A percentile compares a stretch with the other conserved stretches of the same genome.
Conservation (phyloP, 306 rosid genomes). For the Macrotyloma uniflorum region DNA sequence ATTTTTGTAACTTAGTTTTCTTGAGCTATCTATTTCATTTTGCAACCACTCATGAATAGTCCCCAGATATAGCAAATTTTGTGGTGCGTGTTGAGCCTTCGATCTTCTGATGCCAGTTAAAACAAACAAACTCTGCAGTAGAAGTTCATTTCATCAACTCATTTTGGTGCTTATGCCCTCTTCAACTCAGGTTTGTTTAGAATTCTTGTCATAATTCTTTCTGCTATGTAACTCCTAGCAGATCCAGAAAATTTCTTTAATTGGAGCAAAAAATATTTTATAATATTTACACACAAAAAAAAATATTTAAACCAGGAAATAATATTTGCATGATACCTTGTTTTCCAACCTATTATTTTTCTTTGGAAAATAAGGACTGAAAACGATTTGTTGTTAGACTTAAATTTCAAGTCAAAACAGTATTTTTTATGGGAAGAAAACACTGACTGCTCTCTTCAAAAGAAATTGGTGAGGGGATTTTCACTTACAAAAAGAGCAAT, state of each 20-base stretch:
- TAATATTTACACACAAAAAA: background rate
- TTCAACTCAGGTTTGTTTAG: background rate
- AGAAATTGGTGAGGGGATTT: too few relatives aligned
- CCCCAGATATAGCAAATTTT: background rate
- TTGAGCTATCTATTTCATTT: background rate
- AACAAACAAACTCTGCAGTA: background rate
- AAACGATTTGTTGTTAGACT: background rate
- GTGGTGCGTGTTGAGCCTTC: background rate
- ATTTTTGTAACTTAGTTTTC: background rate
- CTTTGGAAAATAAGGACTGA: background rate
- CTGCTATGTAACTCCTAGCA: background rate
- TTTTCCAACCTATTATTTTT: background rate
- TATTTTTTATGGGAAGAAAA: background rate
- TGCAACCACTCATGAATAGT: background rate
- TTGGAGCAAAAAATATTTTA: too few relatives aligned
- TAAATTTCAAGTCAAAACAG: slow-evolving; percentile 13
- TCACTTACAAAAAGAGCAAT: background rate
- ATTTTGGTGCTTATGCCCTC: background rate
- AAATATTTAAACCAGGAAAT: background rate
- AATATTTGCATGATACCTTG: background rate
- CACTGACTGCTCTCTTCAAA: slow-evolving; percentile 5
- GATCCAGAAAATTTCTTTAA: too few relatives aligned
- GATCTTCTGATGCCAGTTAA: background rate
- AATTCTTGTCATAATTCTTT: background rate
- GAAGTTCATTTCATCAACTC: background rate